phyloP scores from a whole-genome alignment of 2,329 filamentous ascomycete genomes.

The Calonectria honghensis region DNA sequence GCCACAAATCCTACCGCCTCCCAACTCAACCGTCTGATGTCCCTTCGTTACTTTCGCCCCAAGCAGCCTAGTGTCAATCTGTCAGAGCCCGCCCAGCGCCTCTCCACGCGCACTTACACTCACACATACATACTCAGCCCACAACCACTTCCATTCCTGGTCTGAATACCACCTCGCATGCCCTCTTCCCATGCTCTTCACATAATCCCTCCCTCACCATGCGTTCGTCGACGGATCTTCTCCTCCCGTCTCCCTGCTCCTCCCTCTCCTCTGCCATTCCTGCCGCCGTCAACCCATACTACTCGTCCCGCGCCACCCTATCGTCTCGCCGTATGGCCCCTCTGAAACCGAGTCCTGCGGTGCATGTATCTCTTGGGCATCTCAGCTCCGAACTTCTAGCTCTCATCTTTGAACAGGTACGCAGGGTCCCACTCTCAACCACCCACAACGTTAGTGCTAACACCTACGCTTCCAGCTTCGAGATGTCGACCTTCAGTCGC shows the following conservation, averaged over 20 bases:
- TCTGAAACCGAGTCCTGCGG: conserved; percentile 29
- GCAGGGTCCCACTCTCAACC: neutral
- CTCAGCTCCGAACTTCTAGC: conserved; percentile 66
- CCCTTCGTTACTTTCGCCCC: conserved; percentile 57
- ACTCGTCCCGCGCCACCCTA: conserved; percentile 33
- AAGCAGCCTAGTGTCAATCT: conserved; percentile 55
- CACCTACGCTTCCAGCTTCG: conserved; percentile 59
- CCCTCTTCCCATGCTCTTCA: conserved; percentile 28
- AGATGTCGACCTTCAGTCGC: conserved; percentile 59
- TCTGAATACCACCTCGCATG: conserved; percentile 22
- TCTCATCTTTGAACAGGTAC: conserved; percentile 65
- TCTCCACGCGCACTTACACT: conserved; percentile 37
- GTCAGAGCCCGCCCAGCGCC: conserved; percentile 41
- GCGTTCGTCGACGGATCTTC: conserved; percentile 51
- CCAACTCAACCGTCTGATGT: conserved; percentile 47
- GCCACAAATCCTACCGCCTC: conserved; percentile 47
- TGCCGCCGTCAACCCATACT: conserved; percentile 34
- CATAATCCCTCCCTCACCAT: conserved; percentile 40
- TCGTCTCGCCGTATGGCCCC: conserved; percentile 51
- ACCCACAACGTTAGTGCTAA: conserved; percentile 37
- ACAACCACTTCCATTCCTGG: conserved; percentile 24
- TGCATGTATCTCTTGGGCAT: conserved; percentile 50
- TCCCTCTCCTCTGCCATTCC: conserved; percentile 46
- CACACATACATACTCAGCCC: conserved; percentile 39
- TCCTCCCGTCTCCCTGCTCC: conserved; percentile 46